phyloP scores from a whole-genome alignment of 768 basidiomycete genomes.

The Serendipita sp. region DNA sequence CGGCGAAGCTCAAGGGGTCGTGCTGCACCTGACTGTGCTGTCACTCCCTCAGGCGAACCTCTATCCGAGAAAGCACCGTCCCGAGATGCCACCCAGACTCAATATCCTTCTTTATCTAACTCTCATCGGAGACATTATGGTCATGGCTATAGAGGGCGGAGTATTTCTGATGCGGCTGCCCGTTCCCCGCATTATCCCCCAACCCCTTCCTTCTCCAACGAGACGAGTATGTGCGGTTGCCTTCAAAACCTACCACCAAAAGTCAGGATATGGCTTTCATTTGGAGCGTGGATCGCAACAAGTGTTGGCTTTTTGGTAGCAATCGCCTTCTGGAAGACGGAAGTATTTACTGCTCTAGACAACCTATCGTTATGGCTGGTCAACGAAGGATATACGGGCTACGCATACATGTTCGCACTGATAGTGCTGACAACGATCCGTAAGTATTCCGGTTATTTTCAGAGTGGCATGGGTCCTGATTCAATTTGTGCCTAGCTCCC shows the following conservation, averaged over 20 bases:
- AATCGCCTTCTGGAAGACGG: conserved; percentile 67
- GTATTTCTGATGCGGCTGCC: background rate
- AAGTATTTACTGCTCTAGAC: conserved; percentile 78
- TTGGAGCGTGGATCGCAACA: conserved; percentile 61
- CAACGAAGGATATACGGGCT: conserved; percentile 53
- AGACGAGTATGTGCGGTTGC: background rate
- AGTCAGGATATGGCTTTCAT: conserved; percentile 39
- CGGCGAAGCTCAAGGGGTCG: background rate
- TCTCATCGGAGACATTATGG: background rate
- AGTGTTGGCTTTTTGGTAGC: conserved; percentile 62
- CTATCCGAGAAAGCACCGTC: background rate
- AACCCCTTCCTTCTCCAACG: background rate
- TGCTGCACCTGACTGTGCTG: background rate
- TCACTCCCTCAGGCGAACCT: background rate
- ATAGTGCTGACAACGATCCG: conserved; percentile 81
- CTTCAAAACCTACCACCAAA: background rate
- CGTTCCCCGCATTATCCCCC: background rate
- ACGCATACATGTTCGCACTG: conserved; percentile 57
- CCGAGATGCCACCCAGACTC: background rate
- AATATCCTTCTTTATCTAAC: background rate
- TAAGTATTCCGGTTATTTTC: conserved; percentile 28
- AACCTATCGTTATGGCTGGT: conserved; percentile 63
- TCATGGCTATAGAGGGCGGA: background rate
- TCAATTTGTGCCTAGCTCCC: conserved; percentile 38
- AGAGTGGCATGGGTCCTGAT: conserved; percentile 12